Evolutionary conservation across 1,139 yeast genomes (phyloP), one percentile per base, ranked within the genome.

Genomic region (Blastobotrys serpentis): DNA sequence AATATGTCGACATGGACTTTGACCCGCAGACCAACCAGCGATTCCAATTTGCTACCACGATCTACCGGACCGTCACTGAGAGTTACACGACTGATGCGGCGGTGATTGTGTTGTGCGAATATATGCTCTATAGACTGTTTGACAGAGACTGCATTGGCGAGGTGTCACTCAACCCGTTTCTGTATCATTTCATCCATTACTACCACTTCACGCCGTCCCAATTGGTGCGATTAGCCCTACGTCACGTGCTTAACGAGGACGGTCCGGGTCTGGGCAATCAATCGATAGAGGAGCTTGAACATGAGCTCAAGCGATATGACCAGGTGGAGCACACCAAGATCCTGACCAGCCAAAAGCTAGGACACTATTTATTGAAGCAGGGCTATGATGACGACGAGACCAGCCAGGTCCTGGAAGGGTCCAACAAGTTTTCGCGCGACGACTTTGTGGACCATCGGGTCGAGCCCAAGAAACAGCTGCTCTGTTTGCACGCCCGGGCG

Each of bases 171-270:
- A 29, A 42, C 14, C 44, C 44, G 36, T 42, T 42, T 29, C 37
- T 42, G 38, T 42, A 42, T 29, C 44, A 42, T 21, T 30, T 26
- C n/a, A 22, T 44, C 37, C 26, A 21, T 32, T 39, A 17, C 29
- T 42, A 22, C 46, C 42, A 26, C 38, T 38, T 2, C 25, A 36
- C 38, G 22, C 30, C 30, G 44, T 46, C 26, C 36, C 36, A n/a
- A n/a, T 23, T 22, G 46, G 42, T 23, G 25, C 36, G 23, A 39
- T 18, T 33, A 37, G 46, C 16, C 29, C 46, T 42, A 11, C 37
- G 34, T 17, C 36, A 21, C 13, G 25, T 42, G 6, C 42, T 42
- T 18, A 42, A 42, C 19, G 30, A 21, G 16, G 16, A n/a, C 34
- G 46, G 39, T 22, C 21, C 19, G 14, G 33, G 25, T 14, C 40